Evolutionary conservation across 345 rosid genomes (phyloP).

Genomic region (Bruguiera parviflora): DNA sequence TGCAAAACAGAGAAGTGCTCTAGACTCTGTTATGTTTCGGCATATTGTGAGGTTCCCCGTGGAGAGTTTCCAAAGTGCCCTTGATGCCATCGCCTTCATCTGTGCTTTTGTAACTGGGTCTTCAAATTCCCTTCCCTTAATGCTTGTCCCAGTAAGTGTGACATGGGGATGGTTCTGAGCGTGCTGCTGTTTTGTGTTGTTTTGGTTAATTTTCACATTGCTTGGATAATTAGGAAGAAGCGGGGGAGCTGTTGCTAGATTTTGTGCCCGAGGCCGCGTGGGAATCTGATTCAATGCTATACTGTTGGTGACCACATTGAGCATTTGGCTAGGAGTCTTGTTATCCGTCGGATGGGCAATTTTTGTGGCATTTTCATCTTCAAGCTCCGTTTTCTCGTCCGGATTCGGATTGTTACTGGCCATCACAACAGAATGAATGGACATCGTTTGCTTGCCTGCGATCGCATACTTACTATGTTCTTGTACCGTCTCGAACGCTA

Average conservation of each 20-base stretch:
- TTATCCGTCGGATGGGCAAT: constrained; percentile 19
- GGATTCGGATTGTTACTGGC: constrained; percentile 15
- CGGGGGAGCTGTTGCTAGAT: background rate
- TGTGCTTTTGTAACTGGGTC: constrained; percentile 26
- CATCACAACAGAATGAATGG: constrained; percentile 28
- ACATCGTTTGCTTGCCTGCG: constrained; percentile 20
- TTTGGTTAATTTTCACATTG: constrained; percentile 3
- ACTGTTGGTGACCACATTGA: constrained; percentile 13
- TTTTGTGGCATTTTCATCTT: constrained; percentile 13
- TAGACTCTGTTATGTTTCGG: constrained; percentile 26
- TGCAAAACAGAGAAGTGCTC: constrained; percentile 29
- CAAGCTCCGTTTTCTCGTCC: background rate
- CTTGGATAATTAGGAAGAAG: background rate
- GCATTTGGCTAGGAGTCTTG: constrained; percentile 17
- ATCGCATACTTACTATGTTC: constrained; percentile 46
- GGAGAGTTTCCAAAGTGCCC: constrained; percentile 28
- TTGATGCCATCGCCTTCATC: constrained; percentile 35
- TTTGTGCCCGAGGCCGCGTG: background rate
- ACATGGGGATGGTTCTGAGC: constrained; percentile 7
- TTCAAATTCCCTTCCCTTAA: constrained; percentile 30
- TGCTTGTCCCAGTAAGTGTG: constrained; percentile 26
- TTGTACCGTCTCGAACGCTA: constrained; percentile 85
- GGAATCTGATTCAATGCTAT: constrained; percentile 1
- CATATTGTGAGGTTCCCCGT: constrained; percentile 22
- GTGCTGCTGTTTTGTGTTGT: constrained; percentile 1